phyloP scores from a whole-genome alignment of 2,329 filamentous ascomycete species.

The Cladosporium sp. region DNA sequence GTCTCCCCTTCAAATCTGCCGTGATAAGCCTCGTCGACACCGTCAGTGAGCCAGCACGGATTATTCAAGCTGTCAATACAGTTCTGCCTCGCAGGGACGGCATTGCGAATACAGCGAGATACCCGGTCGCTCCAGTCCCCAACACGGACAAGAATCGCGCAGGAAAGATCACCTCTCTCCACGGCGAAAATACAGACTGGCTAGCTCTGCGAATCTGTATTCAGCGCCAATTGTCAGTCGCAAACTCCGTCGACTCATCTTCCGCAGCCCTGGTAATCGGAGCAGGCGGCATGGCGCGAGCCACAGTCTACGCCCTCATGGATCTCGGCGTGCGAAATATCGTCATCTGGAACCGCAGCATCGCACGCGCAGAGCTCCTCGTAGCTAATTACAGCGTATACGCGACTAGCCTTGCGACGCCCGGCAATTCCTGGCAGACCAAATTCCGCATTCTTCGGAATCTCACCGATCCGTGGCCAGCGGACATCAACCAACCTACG shows the following conservation, averaged over 20 bases:
- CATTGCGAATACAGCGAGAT: conserved; percentile 44
- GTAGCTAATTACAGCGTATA: not conserved
- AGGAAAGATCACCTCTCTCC: conserved; percentile 65
- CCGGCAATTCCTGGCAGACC: not conserved
- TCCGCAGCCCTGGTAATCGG: conserved; percentile 41
- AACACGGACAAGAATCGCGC: conserved; percentile 59
- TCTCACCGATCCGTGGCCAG: not conserved
- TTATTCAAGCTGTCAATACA: conserved; percentile 73
- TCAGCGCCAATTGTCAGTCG: conserved; percentile 67
- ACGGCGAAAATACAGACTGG: conserved; percentile 77
- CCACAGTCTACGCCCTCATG: conserved; percentile 31
- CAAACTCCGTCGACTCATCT: conserved; percentile 47
- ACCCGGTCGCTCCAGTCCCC: conserved; percentile 52
- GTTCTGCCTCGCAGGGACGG: conserved; percentile 67
- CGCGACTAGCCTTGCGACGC: not conserved
- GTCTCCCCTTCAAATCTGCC: conserved; percentile 71
- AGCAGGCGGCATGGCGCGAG: conserved; percentile 46
- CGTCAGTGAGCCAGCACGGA: conserved; percentile 67
- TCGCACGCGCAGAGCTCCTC: not conserved
- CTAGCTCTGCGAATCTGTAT: conserved; percentile 72
- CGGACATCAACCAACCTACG: not conserved
- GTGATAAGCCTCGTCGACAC: conserved; percentile 64
- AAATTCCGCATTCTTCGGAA: not conserved
- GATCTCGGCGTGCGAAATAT: not conserved
- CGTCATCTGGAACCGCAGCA: conserved; percentile 4